phyloP scores from a whole-genome alignment of 352 stramenopile genomes.

The Globisporangium emineosum region DNA sequence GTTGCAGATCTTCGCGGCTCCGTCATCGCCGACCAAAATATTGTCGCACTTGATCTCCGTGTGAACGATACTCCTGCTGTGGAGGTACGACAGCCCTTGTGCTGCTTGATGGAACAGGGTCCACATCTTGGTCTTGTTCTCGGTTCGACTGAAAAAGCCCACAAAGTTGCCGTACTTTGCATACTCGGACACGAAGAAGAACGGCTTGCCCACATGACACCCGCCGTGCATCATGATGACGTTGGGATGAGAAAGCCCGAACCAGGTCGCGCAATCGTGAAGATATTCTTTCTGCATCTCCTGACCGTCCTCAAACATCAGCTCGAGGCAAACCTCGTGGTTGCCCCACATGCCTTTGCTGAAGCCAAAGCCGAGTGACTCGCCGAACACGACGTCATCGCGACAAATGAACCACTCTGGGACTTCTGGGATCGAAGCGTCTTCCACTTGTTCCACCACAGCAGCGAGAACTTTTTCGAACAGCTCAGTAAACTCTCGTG shows the following conservation, averaged over 20 bases:
- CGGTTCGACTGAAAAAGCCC: background rate
- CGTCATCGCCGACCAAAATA: too few species aligned
- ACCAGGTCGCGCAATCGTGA: constrained; percentile 35
- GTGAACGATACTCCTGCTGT: background rate
- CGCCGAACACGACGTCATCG: constrained; percentile 23
- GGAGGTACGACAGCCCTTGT: background rate
- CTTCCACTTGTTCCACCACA: background rate
- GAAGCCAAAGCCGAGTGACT: constrained; percentile 22
- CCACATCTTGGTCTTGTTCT: constrained; percentile 19
- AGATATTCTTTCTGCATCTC: constrained; percentile 23
- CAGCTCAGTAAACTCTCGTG: background rate
- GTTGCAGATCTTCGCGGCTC: background rate
- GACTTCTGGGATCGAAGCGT: constrained; percentile 6
- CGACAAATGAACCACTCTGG: constrained; percentile 23
- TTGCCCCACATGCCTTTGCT: constrained; percentile 29
- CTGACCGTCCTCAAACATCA: constrained; percentile 21
- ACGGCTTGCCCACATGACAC: constrained; percentile 31
- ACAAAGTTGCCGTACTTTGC: background rate
- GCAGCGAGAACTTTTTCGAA: background rate
- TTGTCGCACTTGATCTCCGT: background rate
- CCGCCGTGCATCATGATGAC: constrained; percentile 38
- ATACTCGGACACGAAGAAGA: constrained; percentile 20
- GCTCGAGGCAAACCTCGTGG: constrained; percentile 36
- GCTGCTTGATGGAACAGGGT: constrained; percentile 19
- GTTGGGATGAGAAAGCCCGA: constrained; percentile 30